Percentiles rank a stretch among this genome's conserved stretches.
phyloP scores from a whole-genome alignment of 768 basidiomycete species.

The Pulveroboletus sp. region DNA sequence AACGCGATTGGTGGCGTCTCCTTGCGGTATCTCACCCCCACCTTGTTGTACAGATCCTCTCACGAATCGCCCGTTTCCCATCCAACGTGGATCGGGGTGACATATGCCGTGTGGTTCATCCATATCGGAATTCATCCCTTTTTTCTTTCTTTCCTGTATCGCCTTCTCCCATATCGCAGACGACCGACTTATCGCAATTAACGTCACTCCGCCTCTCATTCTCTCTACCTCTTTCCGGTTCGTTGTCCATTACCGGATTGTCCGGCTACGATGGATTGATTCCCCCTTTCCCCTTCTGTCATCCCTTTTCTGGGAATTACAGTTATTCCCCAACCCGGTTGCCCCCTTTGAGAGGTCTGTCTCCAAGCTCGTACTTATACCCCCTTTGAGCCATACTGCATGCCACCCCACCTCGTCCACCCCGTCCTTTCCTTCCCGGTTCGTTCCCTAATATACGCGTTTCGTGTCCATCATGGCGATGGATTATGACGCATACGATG shows the following conservation, averaged over 20 bases:
- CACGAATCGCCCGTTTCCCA: constrained; percentile 15
- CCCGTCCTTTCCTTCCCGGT: not conserved
- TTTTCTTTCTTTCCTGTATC: not conserved
- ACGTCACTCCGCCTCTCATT: constrained; percentile 13
- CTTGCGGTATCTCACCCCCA: constrained; percentile 10
- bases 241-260: not conserved
- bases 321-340: too few relatives aligned
- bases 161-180: constrained; percentile 2
- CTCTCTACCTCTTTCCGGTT: constrained; percentile 7
- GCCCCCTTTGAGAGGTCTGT: too few relatives aligned
- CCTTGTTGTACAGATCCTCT: constrained; percentile 23
- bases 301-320: constrained; percentile 6
- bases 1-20: constrained; percentile 6
- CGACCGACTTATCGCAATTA: constrained; percentile 17
- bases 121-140: constrained; percentile 16
- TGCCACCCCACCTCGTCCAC: constrained; percentile 1
- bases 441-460: not conserved
- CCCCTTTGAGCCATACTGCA: not conserved
- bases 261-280: constrained; percentile 7
- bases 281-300: not conserved
- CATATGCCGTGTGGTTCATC: constrained; percentile 14
- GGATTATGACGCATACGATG: constrained; percentile 77
- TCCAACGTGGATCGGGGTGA: constrained; percentile 6
- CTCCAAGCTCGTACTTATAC: constrained; percentile 30
- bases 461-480: constrained; percentile 24